Percentiles rank a stretch among this genome's conserved stretches.
phyloP scores from a whole-genome alignment of 2,329 filamentous ascomycete species.

The Colletotrichum zoysiae region DNA sequence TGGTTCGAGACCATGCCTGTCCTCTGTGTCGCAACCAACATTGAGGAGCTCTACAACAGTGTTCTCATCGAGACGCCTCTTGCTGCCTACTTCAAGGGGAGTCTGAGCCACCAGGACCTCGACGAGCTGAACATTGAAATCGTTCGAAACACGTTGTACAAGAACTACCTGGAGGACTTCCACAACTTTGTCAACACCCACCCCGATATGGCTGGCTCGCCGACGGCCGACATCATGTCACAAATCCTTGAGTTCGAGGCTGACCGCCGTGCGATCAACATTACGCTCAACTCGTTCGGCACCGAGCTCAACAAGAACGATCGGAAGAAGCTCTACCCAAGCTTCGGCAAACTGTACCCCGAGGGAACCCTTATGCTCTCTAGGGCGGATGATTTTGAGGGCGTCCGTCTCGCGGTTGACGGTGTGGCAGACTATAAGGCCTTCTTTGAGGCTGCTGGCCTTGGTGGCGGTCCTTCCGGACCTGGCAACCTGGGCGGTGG shows the following conservation, averaged over 20 bases:
- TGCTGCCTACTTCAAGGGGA: slow-evolving; percentile 97
- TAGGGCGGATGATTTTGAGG: slow-evolving; percentile 93
- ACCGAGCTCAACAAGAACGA: slow-evolving; percentile 95
- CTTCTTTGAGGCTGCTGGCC: slow-evolving; percentile 93
- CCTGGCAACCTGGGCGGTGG: slow-evolving; percentile 89
- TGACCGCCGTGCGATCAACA: slow-evolving; percentile 96
- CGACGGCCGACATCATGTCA: slow-evolving; percentile 93
- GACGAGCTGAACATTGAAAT: slow-evolving; percentile 99
- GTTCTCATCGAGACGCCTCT: slow-evolving; percentile 97
- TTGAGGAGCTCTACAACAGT: slow-evolving; percentile 98
- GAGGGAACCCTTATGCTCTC: slow-evolving; percentile 96
- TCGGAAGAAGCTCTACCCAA: slow-evolving; percentile 95
- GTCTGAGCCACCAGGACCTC: slow-evolving; percentile 93
- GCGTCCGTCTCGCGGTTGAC: slow-evolving; percentile 92
- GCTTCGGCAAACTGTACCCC: slow-evolving; percentile 90
- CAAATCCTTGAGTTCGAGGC: slow-evolving; percentile 98
- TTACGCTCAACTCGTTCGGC: slow-evolving; percentile 98
- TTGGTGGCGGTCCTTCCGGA: slow-evolving; percentile 77
- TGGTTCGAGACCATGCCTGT: slow-evolving; percentile 99
- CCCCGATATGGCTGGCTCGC: slow-evolving; percentile 86
- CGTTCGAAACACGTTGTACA: slow-evolving; percentile 97
- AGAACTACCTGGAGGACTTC: slow-evolving; percentile 99
- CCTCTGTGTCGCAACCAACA: slow-evolving; percentile 96
- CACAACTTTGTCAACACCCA: slow-evolving; percentile 93
- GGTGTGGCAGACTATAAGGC: slow-evolving; percentile 93